These are phyloP conservation scores for Globisporangium takayamanum DNA, from an alignment of 352 stramenopile genomes.

Conservation along the genomic window DNA sequence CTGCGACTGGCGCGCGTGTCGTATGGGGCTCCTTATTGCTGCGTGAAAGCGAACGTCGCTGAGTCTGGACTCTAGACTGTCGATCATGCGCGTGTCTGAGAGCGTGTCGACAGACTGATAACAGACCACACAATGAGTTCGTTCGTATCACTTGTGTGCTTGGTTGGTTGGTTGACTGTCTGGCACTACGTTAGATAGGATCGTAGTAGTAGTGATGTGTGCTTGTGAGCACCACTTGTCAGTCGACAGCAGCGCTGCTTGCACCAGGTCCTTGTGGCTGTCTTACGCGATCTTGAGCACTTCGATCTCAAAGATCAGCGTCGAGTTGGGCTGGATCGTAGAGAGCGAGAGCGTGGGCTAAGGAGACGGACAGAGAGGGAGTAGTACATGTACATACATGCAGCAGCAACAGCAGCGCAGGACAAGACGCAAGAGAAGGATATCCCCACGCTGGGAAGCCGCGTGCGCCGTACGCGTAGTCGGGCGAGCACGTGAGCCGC, in stretches of 20 bases:
- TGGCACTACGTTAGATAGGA: too few relatives aligned
- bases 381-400: slow-evolving; percentile 6
- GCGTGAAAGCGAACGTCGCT: too few relatives aligned
- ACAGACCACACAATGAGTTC: too few relatives aligned
- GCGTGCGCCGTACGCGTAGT: slow-evolving; percentile 92
- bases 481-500: slow-evolving; percentile 88
- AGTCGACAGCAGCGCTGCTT: neutral
- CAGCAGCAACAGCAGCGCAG: slow-evolving; percentile 1
- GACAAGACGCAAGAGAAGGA: slow-evolving; percentile 29
- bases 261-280: neutral
- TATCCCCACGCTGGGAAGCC: slow-evolving; percentile 93
- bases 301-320: slow-evolving; percentile 91
- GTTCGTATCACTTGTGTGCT: too few relatives aligned
- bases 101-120: too few relatives aligned
- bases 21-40: too few relatives aligned
- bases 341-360: slow-evolving; percentile 24
- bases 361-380: slow-evolving; percentile 16
- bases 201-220: too few relatives aligned
- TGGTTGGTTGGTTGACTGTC: too few relatives aligned
- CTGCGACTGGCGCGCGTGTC: too few relatives aligned
- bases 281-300: slow-evolving; percentile 74
- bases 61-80: too few relatives aligned
- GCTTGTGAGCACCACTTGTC: neutral
- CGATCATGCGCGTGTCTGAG: too few relatives aligned
- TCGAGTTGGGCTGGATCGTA: slow-evolving; percentile 91